A percentile compares a stretch with the other conserved stretches of the same genome.
Evolutionary conservation across 2,329 filamentous ascomycete species (phyloP).

Genomic region (Apiospora aurea): DNA sequence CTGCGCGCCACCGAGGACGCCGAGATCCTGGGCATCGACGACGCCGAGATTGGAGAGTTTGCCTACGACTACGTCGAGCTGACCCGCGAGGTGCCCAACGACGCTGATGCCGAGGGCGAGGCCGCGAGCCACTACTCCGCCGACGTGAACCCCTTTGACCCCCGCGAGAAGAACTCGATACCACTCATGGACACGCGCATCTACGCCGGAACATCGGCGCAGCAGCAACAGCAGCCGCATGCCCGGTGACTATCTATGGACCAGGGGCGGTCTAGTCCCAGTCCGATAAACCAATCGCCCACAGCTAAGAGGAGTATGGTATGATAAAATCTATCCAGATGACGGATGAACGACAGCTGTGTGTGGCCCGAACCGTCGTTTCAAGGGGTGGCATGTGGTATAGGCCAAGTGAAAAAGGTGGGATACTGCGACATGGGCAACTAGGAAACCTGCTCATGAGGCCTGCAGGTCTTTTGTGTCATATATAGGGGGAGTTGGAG

Average conservation of each 20-base stretch:
- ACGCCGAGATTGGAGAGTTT: conserved; percentile 91
- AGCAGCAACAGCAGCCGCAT: conserved; percentile 29
- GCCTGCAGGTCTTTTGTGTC: not conserved
- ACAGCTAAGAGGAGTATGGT: not conserved
- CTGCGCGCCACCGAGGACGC: conserved; percentile 79
- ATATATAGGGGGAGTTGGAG: not conserved
- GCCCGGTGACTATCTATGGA: conserved; percentile 22
- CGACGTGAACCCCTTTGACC: conserved; percentile 46
- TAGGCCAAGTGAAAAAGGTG: not conserved
- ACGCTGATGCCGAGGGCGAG: conserved; percentile 52
- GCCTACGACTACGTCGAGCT: conserved; percentile 95
- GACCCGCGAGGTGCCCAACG: conserved; percentile 55
- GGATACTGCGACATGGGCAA: not conserved
- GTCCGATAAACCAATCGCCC: not conserved
- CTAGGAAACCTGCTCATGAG: not conserved
- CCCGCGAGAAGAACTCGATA: conserved; percentile 57
- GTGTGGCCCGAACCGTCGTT: no score
- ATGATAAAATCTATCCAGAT: not conserved
- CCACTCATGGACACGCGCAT: conserved; percentile 54
- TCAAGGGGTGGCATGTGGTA: not conserved
- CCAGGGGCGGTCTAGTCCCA: not conserved
- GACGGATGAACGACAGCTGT: not conserved
- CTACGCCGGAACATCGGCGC: conserved; percentile 47
- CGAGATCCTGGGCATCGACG: conserved; percentile 85
- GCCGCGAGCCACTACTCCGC: conserved; percentile 52